phyloP scores from a whole-genome alignment of 441 rosid genomes.

The Arabidopsis lyrata region DNA sequence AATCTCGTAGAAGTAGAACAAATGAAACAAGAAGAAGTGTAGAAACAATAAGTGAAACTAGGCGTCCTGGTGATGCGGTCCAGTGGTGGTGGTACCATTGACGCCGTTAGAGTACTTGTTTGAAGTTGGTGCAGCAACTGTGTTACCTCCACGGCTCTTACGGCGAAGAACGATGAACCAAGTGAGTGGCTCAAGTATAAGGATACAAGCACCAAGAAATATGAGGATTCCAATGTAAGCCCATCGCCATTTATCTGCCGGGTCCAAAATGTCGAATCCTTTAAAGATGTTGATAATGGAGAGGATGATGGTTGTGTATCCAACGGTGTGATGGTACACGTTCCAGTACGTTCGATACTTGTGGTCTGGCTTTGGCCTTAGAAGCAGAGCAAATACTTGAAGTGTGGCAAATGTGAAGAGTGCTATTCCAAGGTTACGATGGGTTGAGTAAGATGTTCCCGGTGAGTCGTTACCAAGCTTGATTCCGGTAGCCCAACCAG shows the following conservation, averaged over 20 bases:
- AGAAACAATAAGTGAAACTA: constrained; percentile 30
- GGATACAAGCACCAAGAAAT: constrained; percentile 48
- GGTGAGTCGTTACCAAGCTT: constrained; percentile 61
- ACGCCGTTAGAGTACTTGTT: constrained; percentile 44
- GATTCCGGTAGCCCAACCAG: constrained; percentile 70
- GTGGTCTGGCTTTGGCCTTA: constrained; percentile 71
- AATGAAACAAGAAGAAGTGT: constrained; percentile 15
- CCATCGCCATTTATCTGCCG: constrained; percentile 53
- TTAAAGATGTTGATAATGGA: constrained; percentile 59
- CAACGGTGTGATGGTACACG: constrained; percentile 58
- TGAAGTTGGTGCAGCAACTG: constrained; percentile 35
- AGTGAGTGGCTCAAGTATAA: constrained; percentile 55
- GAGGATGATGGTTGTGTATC: constrained; percentile 57
- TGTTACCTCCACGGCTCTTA: constrained; percentile 44
- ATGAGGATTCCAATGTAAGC: constrained; percentile 54
- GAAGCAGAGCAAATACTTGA: constrained; percentile 70
- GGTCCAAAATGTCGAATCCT: constrained; percentile 61
- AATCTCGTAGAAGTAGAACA: constrained; percentile 27
- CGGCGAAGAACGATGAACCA: constrained; percentile 59
- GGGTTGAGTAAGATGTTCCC: constrained; percentile 46
- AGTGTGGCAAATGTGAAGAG: constrained; percentile 65
- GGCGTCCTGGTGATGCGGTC: constrained; percentile 41
- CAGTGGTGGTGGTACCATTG: constrained; percentile 47
- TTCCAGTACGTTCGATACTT: constrained; percentile 70
- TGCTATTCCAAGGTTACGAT: constrained; percentile 63